These are phyloP conservation scores for Pythium folliculosum DNA, from an alignment of 352 stramenopile species.

Conservation along the genomic window DNA sequence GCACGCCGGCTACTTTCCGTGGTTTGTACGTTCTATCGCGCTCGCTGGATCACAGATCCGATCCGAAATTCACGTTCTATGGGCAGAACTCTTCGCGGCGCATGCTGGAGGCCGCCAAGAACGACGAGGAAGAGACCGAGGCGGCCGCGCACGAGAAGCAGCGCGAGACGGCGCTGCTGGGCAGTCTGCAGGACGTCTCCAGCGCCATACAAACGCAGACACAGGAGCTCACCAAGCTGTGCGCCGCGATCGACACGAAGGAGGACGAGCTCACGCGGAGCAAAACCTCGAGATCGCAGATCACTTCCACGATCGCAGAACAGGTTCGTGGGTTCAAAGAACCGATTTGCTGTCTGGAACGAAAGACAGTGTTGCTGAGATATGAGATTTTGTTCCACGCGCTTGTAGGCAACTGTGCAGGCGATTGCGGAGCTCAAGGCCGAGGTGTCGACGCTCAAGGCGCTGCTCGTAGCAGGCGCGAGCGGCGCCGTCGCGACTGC, in stretches of 20 bases:
- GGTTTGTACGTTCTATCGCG: conserved; percentile 44
- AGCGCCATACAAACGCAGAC: conserved; percentile 69
- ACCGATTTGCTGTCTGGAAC: background rate
- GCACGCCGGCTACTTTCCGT: conserved; percentile 66
- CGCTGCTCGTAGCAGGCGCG: conserved; percentile 45
- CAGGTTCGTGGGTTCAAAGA: conserved; percentile 30
- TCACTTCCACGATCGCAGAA: conserved; percentile 49
- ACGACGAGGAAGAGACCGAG: conserved; percentile 46
- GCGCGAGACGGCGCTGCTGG: conserved; percentile 45
- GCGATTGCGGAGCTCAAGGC: conserved; percentile 71
- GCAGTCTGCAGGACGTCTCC: conserved; percentile 49
- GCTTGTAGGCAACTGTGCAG: conserved; percentile 40
- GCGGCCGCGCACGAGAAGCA: conserved; percentile 37
- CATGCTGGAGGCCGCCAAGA: conserved; percentile 27
- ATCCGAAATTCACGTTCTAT: background rate
- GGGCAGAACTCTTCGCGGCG: conserved; percentile 17
- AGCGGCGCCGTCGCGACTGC: background rate
- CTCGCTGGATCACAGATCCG: background rate
- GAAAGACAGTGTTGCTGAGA: background rate
- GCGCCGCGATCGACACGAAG: conserved; percentile 53
- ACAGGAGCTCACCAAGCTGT: conserved; percentile 55
- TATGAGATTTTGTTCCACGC: conserved; percentile 2
- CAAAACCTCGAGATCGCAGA: conserved; percentile 41
- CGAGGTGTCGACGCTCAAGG: conserved; percentile 67
- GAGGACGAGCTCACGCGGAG: conserved; percentile 56